phyloP scores from a whole-genome alignment of 2,329 filamentous ascomycete genomes.

The Blastomyces gilchristii region DNA sequence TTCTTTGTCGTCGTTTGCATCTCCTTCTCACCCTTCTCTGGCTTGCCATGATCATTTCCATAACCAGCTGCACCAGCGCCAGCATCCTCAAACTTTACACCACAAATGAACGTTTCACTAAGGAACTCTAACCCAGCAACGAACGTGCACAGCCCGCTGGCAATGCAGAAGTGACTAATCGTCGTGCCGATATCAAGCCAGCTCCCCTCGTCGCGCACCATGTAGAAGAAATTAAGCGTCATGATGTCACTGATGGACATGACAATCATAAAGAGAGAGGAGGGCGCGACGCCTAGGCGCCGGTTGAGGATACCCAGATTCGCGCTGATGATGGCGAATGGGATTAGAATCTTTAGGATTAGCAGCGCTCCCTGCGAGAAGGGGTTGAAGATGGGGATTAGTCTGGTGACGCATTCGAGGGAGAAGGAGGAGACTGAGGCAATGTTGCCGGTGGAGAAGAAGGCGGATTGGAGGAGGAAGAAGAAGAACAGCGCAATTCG shows the following conservation, averaged over 20 bases:
- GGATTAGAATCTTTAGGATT: slow-evolving; percentile 80
- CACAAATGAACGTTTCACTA: slow-evolving; percentile 70
- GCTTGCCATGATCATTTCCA: not conserved
- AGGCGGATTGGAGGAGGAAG: slow-evolving; percentile 84
- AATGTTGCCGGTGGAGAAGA: slow-evolving; percentile 94
- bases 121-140: slow-evolving; percentile 78
- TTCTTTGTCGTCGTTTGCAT: not conserved
- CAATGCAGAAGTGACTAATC: slow-evolving; percentile 92
- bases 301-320: slow-evolving; percentile 90
- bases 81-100: slow-evolving; percentile 51
- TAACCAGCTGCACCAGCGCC: not conserved
- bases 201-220: slow-evolving; percentile 89
- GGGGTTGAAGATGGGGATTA: slow-evolving; percentile 87
- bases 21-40: not conserved
- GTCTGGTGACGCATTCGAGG: slow-evolving; percentile 74
- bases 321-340: slow-evolving; percentile 83
- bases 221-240: slow-evolving; percentile 95
- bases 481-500: slow-evolving; percentile 92
- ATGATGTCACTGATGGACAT: slow-evolving; percentile 86
- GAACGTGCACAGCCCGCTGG: slow-evolving; percentile 79
- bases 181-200: slow-evolving; percentile 97
- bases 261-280: slow-evolving; percentile 85
- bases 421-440: slow-evolving; percentile 90
- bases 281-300: slow-evolving; percentile 70
- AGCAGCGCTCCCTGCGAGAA: slow-evolving; percentile 83